Base-by-base conservation (phyloP, 352 stramenopile species). In the Pythium plurisporium region DNA sequence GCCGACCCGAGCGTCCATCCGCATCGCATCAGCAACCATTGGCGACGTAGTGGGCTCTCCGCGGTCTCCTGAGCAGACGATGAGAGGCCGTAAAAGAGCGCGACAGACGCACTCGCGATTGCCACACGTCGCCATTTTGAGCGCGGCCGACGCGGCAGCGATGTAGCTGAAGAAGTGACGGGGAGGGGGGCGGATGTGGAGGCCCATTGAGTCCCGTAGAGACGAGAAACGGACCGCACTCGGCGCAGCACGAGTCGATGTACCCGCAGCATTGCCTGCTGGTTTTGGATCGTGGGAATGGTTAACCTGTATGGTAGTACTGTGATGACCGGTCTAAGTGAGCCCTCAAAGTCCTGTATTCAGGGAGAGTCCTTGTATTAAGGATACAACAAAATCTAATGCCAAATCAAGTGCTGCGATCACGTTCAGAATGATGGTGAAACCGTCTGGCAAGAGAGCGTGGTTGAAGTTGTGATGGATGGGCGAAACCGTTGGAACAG, bases 1-100 rank as follows among this genome's bases (percentile, higher is more conserved):
- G 73, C 30, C 4, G 58, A 31, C 29, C 74, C 60, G 17, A 79
- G 64, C 27, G 70, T 60, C 34, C 60, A 59, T 15, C 56, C 68
- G 26, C 63, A 57, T 19, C 65, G 72, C 19, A 81, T 29, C 0
- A 71, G 17, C 40, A 71, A 25, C 36, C 26, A 42, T 9, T 67
- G 19, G 4, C 50, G 53, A 10, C 43, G 47, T 31, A 47, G 15
- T n/a, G 45, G 20, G 36, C 20, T 66, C 40, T 25, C 57, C 22
- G 37, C 42, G 49, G 26, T 42, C 46, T 30, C 43, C 1, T 25
- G 22, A 11, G 30, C 26, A 2, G 30, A 36, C 11, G 54, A 30
- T 19, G 41, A 26, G 22, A 53, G 22, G 5, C 43, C 36, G 14
- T 49, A 41, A 11, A 56, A 10, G 17, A 66, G 23, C 2, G n/a